Percentiles rank a stretch among this genome's conserved stretches.
These are phyloP conservation scores for Malus sieversii DNA, from an alignment of 306 rosid species.

Conservation along the genomic window DNA sequence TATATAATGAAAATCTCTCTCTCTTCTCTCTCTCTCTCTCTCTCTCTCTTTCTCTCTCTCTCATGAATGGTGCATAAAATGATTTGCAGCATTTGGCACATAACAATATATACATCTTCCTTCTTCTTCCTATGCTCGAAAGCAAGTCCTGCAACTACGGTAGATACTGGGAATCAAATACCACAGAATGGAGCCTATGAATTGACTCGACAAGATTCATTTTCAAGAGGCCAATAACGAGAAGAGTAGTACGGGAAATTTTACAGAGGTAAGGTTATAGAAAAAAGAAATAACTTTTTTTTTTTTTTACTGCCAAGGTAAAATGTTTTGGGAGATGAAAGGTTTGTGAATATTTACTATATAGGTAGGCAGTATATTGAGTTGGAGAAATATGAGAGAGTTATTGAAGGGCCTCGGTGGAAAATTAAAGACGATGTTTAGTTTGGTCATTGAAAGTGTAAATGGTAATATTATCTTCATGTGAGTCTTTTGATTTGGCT, in stretches of 20 bases:
- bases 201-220: constrained; percentile 45
- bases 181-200: constrained; percentile 23
- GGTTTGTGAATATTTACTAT: not conserved
- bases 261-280: not conserved
- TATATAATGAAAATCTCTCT: not conserved
- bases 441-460: too few species aligned
- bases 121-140: constrained; percentile 69
- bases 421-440: not conserved
- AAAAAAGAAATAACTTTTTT: not conserved
- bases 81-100: constrained; percentile 84
- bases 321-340: not conserved
- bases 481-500: not conserved
- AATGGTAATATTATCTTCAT: too few species aligned
- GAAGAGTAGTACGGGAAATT: not conserved
- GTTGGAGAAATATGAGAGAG: not conserved
- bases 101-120: constrained; percentile 77
- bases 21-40: constrained; percentile 3
- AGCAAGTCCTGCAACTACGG: constrained; percentile 11
- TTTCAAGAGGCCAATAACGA: constrained; percentile 15
- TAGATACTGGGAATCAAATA: constrained; percentile 20
- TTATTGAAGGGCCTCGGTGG: not conserved
- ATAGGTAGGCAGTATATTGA: not conserved
- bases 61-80: constrained; percentile 9
- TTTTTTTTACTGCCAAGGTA: not conserved
- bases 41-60: constrained; percentile 6